Base-by-base conservation (phyloP, 805 yeast species). In the Yarrowia phangngaensis region DNA sequence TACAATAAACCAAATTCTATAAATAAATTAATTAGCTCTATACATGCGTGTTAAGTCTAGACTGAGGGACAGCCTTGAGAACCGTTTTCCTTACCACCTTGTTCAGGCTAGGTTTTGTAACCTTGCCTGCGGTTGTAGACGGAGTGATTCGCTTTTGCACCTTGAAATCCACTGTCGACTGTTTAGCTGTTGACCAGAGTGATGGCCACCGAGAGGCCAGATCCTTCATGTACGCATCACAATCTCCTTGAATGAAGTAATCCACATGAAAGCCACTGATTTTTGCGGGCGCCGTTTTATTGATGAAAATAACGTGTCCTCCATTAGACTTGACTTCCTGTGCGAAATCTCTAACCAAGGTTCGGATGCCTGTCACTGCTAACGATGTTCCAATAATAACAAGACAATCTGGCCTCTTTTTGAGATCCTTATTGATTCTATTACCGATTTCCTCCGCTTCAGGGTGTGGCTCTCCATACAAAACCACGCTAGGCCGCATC, bases 391-490 rank as follows among this genome's bases (percentile, higher is more conserved):
- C 98, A 75, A 86, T 80, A 8, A 90, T 83, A n/a, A 90, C 66
- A 38, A 92, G 71, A 53, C 85, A 62, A 60, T 88, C 95, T 0
- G 97, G 95, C 52, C 69, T 72, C 3, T 64, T 29, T 22, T 52
- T 54, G 51, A 86, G 60, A 65, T 90, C 97, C 15, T 74, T 70
- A 41, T 70, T 73, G 29, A 85, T 65, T 6, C 88, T 87, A 36
- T 72, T 73, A 2, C 94, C 83, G 31, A 90, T 78, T n/a, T 71
- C 66, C 53, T 86, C 95, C 4, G 88, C 79, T 54, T 79, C 78
- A 1, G 96, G 96, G 64, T 90, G 97, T 58, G 88, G 81, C 61
- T 90, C 97, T 2, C 97, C 97, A 63, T 90, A 90, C 16, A 90
- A 70, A 1, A 90, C 95, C 51, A 90, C 88, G 58, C 83, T 83